A percentile compares a stretch with the other conserved stretches of the same genome.
These are phyloP conservation scores for Botrytis fabae DNA, from an alignment of 2,329 filamentous ascomycete species.

Conservation along the genomic window DNA sequence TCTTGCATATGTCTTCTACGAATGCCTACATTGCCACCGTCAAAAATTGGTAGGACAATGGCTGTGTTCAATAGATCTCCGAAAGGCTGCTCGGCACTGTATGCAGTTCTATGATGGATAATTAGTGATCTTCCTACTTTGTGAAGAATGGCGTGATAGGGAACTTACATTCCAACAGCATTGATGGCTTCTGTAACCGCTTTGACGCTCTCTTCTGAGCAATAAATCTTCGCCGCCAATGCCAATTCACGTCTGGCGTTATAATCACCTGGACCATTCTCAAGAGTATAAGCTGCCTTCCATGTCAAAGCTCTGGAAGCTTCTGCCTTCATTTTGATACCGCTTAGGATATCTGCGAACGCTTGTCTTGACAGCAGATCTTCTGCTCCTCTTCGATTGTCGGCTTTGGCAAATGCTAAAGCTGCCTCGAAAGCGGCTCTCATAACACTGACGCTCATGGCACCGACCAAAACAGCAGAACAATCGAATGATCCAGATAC, in stretches of 20 bases:
- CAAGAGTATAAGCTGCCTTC: constrained; percentile 48
- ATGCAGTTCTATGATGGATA: constrained; percentile 17
- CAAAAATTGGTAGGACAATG: constrained; percentile 51
- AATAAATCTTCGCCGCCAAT: constrained; percentile 53
- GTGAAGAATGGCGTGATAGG: not conserved
- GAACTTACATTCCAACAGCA: constrained; percentile 50
- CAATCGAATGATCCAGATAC: constrained; percentile 46
- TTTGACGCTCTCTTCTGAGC: constrained; percentile 51
- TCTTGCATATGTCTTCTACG: constrained; percentile 50
- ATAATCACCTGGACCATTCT: constrained; percentile 44
- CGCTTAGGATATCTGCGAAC: constrained; percentile 53
- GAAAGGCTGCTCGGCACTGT: constrained; percentile 41
- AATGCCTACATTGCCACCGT: constrained; percentile 56
- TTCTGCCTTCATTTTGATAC: constrained; percentile 54
- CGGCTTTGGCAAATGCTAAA: constrained; percentile 50
- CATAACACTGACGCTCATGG: constrained; percentile 56
- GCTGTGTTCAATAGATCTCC: constrained; percentile 48
- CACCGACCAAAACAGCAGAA: constrained; percentile 51
- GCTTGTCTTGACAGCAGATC: constrained; percentile 49
- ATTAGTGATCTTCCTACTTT: constrained; percentile 20
- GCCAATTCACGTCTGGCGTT: constrained; percentile 45
- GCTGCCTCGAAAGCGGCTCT: constrained; percentile 54
- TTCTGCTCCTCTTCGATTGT: constrained; percentile 48
- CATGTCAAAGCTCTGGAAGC: constrained; percentile 51
- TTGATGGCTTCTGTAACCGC: constrained; percentile 52